Base-by-base conservation (phyloP, 805 yeast genomes). In the Yarrowia sp. region DNA sequence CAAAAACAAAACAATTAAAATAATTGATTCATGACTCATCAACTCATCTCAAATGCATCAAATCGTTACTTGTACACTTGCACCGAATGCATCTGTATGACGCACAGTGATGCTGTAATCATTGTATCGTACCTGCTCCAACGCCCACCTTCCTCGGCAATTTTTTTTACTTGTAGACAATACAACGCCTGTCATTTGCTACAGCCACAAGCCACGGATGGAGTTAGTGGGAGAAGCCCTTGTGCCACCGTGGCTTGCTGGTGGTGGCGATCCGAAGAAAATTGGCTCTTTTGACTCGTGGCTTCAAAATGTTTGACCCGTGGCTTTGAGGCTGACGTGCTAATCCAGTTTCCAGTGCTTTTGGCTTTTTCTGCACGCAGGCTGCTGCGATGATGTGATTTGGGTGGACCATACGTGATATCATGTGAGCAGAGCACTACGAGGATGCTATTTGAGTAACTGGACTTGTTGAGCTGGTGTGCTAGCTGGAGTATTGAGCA, bases 301-400 rank as follows among this genome's bases (percentile, higher is more conserved):
- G 58, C 58, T 51, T 51, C n/a, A n/a, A 13, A 8, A 38, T 14
- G 17, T 22, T 38, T 51, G 58, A 51, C 58, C 58, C 58, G 58
- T 51, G 58, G 58, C 58, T 51, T 51, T 36, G 58, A 14, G 43
- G 55, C 55, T 48, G 32, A 48, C 55, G 31, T 17, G 32, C 31
- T 18, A 15, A 48, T 5, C 13, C 13, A 18, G 41, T 47, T 45
- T 35, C 55, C 41, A 51, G 58, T 1, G 7, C 18, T n/a, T 51
- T 51, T 36, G 58, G 43, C 43, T 51, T 51, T 51, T 51, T 51
- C 58, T 55, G 61, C 61, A 55, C 38, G 44, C 44, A 32, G 22
- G 47, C 38, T 41, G 61, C 47, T 31, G 39, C 47, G 61, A 55
- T 55, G 61, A 55, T 55, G 61, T 55, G 61, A 55, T 55, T 55